phyloP scores from a whole-genome alignment of 2,329 filamentous ascomycete genomes.

The Phaeosphaeria sp. region DNA sequence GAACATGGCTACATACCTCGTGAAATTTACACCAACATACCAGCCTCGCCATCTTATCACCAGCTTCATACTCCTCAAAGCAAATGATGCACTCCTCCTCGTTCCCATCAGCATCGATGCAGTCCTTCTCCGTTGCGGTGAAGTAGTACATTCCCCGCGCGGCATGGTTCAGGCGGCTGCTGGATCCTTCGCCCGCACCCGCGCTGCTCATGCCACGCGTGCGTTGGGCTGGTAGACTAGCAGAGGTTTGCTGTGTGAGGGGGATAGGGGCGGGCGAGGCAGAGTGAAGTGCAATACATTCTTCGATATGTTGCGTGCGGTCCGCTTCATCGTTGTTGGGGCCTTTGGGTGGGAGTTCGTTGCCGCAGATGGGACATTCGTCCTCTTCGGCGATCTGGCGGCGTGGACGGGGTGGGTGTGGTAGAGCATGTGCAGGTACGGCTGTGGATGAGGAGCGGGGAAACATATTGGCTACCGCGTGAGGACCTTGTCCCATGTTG shows the following conservation, averaged over 20 bases:
- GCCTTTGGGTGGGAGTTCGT: slow-evolving; percentile 66
- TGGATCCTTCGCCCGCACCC: slow-evolving; percentile 32
- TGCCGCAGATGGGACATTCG: slow-evolving; percentile 78
- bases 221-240: slow-evolving; percentile 35
- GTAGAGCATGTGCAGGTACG: slow-evolving; percentile 15
- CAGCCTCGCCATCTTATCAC: slow-evolving; percentile 64
- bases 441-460: slow-evolving; percentile 20
- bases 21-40: slow-evolving; percentile 72
- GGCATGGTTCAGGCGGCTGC: slow-evolving; percentile 31
- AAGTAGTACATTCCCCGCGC: slow-evolving; percentile 58
- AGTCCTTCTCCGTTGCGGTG: slow-evolving; percentile 69
- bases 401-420: slow-evolving; percentile 29
- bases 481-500: slow-evolving; percentile 14
- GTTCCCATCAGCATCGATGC: slow-evolving; percentile 59
- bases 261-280: slow-evolving; percentile 24
- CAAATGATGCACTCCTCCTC: slow-evolving; percentile 68
- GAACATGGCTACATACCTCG: too few species aligned
- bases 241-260: slow-evolving; percentile 26
- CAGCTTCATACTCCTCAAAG: slow-evolving; percentile 68
- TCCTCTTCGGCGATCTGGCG: slow-evolving; percentile 68
- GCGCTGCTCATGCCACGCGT: slow-evolving; percentile 43
- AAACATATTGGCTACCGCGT: slow-evolving; percentile 23
- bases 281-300: slow-evolving; percentile 48
- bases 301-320: slow-evolving; percentile 54
- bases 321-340: slow-evolving; percentile 46